Evolutionary conservation across 257 asterid genomes (phyloP).

Genomic region (Solanum raphanifolium): DNA sequence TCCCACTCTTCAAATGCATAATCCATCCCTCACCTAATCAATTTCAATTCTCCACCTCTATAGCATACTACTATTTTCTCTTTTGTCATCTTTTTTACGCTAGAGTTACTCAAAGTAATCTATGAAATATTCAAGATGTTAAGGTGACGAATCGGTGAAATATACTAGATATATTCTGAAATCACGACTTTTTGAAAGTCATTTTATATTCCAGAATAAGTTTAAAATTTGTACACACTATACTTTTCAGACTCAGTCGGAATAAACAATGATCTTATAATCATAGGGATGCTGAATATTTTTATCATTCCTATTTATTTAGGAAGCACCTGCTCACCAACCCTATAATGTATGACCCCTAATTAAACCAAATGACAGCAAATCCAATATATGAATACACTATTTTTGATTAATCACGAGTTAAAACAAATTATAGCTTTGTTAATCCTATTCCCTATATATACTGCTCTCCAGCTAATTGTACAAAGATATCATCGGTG

Average conservation of each 20-base stretch:
- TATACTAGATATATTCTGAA: background rate
- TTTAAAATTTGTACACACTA: too few species aligned
- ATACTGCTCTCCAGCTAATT: background rate
- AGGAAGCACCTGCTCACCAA: background rate
- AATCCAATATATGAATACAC: background rate
- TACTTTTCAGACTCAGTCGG: fast-evolving
- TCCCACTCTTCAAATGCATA: background rate
- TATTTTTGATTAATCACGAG: background rate
- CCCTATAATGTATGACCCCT: background rate
- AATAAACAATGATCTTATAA: background rate
- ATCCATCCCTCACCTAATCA: background rate
- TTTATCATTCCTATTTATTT: background rate
- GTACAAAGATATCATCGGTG: background rate
- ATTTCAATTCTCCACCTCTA: too few species aligned
- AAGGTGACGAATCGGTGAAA: background rate
- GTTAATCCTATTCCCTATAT: background rate
- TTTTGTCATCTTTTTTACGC: background rate
- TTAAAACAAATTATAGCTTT: background rate
- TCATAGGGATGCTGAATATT: background rate
- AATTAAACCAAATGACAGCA: background rate
- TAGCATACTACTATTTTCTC: too few species aligned
- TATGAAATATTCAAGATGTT: background rate
- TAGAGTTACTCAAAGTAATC: fast-evolving
- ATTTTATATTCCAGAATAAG: fast-evolving
- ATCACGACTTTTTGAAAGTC: too few species aligned